Percentiles rank a stretch among this genome's conserved stretches.
phyloP scores from a whole-genome alignment of 768 basidiomycete genomes.

The Pleurotus djamor region DNA sequence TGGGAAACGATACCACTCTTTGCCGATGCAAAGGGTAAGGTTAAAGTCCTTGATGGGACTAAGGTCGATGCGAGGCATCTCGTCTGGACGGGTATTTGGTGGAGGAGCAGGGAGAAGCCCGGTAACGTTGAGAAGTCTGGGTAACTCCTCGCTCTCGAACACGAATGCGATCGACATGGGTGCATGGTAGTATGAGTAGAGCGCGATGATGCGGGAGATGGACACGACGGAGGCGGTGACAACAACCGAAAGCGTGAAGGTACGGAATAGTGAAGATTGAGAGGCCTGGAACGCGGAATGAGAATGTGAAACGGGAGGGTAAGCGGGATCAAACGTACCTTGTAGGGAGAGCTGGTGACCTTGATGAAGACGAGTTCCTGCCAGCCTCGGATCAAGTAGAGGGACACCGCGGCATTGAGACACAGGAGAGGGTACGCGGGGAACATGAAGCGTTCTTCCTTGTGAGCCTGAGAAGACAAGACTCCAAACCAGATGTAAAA shows the following conservation, averaged over 20 bases:
- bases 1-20: conserved; percentile 97
- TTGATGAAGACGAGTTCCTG: conserved; percentile 74
- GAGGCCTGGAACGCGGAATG: conserved; percentile 56
- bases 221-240: conserved; percentile 69
- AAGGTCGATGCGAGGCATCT: conserved; percentile 58
- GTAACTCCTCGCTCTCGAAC: conserved; percentile 79
- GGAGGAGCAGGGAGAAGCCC: conserved; percentile 54
- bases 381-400: conserved; percentile 88
- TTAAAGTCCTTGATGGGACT: conserved; percentile 66
- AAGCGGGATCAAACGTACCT: conserved; percentile 43
- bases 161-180: conserved; percentile 70
- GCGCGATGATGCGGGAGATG: conserved; percentile 74
- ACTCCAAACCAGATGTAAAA: conserved; percentile 90
- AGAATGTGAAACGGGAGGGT: neutral
- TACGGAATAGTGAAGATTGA: conserved; percentile 69
- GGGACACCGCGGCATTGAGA: conserved; percentile 89
- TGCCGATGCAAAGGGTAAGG: conserved; percentile 81
- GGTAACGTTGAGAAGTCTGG: conserved; percentile 73
- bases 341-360: conserved; percentile 81
- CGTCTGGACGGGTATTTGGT: conserved; percentile 33
- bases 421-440: conserved; percentile 90
- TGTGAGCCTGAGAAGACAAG: conserved; percentile 82
- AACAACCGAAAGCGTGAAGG: conserved; percentile 70
- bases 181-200: conserved; percentile 89
- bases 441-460: conserved; percentile 99